phyloP scores from a whole-genome alignment of 495 filamentous ascomycete genomes.

The Penicillium waksmanii region DNA sequence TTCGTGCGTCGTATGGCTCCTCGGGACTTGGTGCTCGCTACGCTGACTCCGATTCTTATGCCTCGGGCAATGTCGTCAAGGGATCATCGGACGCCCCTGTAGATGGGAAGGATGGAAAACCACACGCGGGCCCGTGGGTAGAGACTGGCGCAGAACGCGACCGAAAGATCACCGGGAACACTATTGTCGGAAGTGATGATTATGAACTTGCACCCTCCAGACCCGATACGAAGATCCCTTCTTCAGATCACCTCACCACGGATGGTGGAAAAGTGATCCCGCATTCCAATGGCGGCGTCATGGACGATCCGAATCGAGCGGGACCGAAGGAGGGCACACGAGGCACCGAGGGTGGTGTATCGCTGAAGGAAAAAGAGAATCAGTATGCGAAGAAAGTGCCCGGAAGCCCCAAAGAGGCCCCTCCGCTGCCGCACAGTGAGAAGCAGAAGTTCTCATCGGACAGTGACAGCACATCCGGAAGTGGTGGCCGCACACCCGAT shows the following conservation, averaged over 20 bases:
- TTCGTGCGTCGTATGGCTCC: conserved; percentile 16
- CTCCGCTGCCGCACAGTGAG: conserved; percentile 78
- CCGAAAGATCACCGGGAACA: conserved; percentile 45
- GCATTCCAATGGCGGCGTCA: conserved; percentile 81
- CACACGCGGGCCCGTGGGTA: conserved; percentile 88
- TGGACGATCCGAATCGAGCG: conserved; percentile 78
- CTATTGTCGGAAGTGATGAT: conserved; percentile 34
- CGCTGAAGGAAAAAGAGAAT: conserved; percentile 75
- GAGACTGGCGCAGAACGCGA: conserved; percentile 66
- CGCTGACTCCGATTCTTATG: conserved; percentile 26
- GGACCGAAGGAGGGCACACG: conserved; percentile 82
- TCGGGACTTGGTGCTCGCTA: conserved; percentile 20
- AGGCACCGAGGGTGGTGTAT: conserved; percentile 84
- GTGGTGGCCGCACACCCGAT: conserved; percentile 25
- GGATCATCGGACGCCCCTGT: conserved; percentile 90
- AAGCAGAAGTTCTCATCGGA: conserved; percentile 58
- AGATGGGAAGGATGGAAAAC: conserved; percentile 94
- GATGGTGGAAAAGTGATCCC: conserved; percentile 72
- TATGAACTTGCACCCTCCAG: conserved; percentile 20
- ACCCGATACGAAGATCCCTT: conserved; percentile 35
- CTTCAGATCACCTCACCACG: conserved; percentile 44
- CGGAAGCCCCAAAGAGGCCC: conserved; percentile 80
- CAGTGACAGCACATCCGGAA: conserved; percentile 31
- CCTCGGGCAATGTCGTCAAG: conserved; percentile 33
- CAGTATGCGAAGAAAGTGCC: conserved; percentile 76